Evolutionary conservation across 352 stramenopile species (phyloP).

Genomic region (Pythium plurisporium): DNA sequence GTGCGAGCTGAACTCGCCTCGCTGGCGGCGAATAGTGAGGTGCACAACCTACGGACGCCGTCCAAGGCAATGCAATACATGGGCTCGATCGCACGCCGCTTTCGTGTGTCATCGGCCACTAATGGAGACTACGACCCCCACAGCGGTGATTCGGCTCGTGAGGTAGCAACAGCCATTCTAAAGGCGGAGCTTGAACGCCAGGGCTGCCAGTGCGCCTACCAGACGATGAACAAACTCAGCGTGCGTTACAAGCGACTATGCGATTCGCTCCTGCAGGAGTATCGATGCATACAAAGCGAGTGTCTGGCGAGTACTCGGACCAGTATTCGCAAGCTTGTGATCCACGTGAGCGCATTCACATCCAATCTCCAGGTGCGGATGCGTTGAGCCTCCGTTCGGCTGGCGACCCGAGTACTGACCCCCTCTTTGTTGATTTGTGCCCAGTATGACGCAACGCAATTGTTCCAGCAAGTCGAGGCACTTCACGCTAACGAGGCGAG

Average conservation of each 20-base stretch:
- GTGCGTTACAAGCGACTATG: slow-evolving; percentile 16
- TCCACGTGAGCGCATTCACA: slow-evolving; percentile 30
- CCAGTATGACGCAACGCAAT: slow-evolving; percentile 26
- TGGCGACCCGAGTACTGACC: neutral
- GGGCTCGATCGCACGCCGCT: slow-evolving; percentile 14
- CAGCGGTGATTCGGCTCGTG: neutral
- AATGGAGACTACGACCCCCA: neutral
- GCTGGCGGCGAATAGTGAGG: neutral
- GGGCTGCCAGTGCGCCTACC: slow-evolving; percentile 15
- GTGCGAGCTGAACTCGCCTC: slow-evolving; percentile 3
- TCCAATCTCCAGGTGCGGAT: slow-evolving; percentile 26
- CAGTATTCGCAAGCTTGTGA: slow-evolving; percentile 28
- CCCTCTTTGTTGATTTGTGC: neutral
- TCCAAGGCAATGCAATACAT: slow-evolving; percentile 24
- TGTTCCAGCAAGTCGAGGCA: slow-evolving; percentile 23
- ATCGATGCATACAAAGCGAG: slow-evolving; percentile 20
- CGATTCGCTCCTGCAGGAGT: slow-evolving; percentile 24
- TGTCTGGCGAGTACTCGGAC: slow-evolving; percentile 19
- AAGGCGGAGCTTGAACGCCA: slow-evolving; percentile 10
- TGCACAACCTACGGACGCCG: slow-evolving; percentile 1
- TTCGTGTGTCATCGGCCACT: neutral
- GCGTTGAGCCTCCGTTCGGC: neutral
- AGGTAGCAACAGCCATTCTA: neutral
- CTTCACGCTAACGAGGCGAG: slow-evolving; percentile 6
- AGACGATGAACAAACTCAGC: slow-evolving; percentile 15